Base-by-base conservation (phyloP, 192 early-diverging fungal species). In the Linderina pennispora region DNA sequence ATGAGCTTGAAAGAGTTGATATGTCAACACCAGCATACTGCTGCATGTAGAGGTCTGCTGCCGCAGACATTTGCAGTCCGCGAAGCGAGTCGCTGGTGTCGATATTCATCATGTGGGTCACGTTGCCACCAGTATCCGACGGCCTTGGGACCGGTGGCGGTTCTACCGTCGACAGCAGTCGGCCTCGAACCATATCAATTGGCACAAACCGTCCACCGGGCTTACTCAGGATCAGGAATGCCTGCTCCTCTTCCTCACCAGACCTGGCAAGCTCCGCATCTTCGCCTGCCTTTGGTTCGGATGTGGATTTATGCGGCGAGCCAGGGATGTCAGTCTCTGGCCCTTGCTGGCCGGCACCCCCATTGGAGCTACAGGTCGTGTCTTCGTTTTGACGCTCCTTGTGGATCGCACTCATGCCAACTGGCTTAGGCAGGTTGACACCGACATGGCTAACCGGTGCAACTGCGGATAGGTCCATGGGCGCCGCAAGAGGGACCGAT, bases 171-270 rank as follows among this genome's bases (percentile, higher is more conserved):
- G 61, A 50, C 32, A 72, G 42, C 36, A 72, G 57, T 8, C 42
- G 49, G 19, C 58, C 53, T 4, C 61, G 39, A 6, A 50, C 15
- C 68, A 72, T 72, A 24, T 72, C 68, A 17, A 72, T 72, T 1
- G 68, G 68, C 17, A 72, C 68, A 50, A 72, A 72, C n/a, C 68
- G 62, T n/a, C 62, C 62, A n/a, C 68, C 68, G 11, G 68, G 68
- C 57, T 72, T 72, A 46, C 68, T 72, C 17, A 72, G 48, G 11
- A 72, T 58, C 46, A 72, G 23, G 23, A 64, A 72, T 11, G 28
- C 6, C 5, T 31, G 28, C 28, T 31, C 6, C 28, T 31, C 11
- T 5, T 31, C 28, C 28, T 31, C 28, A 11, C 28, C 28, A 31
- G 28, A 31, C 28, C n/a, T n/a, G n/a, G n/a, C n/a, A n/a, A n/a